Base-by-base conservation (phyloP, 2,329 filamentous ascomycete genomes). In the Immersiporthe knoxdaviesiana region DNA sequence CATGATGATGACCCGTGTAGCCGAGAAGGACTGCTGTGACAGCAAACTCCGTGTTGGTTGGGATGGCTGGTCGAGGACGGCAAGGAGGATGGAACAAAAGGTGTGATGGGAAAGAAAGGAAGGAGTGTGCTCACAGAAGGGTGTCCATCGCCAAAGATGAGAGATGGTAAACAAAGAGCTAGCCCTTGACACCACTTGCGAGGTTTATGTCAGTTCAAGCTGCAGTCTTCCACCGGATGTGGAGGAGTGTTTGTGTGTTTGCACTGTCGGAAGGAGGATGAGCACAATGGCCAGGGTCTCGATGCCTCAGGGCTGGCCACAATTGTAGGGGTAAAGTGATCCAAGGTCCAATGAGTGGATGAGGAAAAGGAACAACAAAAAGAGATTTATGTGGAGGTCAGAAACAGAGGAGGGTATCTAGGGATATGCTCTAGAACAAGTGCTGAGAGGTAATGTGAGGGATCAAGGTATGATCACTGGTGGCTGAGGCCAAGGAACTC, bases 111-210 rank as follows among this genome's bases (percentile, higher is more conserved):
- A 35, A 41, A 56, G 52, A 44, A 56, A 56, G 39, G 56, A 50
- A 63, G 18, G 24, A 44, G 3, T 35, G 7, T 66, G 30, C 76
- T 75, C 71, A 78, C 76, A 78, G 70, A 68, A 78, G 68, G 37
- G 76, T 78, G 56, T 78, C 76, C 76, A 78, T 78, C 16, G 61
- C 73, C 30, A 39, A 52, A 5, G 3, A 60, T 21, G 16, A 63
- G 47, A 63, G 41, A 63, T 41, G 52, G 27, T 37, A 56, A 47
- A 54, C n/a, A 61, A n/a, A 50, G 11, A 24, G 6, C 27, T 16
- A 12, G 14, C 14, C 18, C 24, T 32, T 63, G 16, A 54, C 47
- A 18, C 35, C 44, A 52, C n/a, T 52, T 44, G 21, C 37, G 58
- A 44, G 3, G 41, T 24, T 5, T 16, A 16, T 32, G 12, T 27